phyloP scores from a whole-genome alignment of 108 stramenopile species.

The Fragilariopsis cylindrus region DNA sequence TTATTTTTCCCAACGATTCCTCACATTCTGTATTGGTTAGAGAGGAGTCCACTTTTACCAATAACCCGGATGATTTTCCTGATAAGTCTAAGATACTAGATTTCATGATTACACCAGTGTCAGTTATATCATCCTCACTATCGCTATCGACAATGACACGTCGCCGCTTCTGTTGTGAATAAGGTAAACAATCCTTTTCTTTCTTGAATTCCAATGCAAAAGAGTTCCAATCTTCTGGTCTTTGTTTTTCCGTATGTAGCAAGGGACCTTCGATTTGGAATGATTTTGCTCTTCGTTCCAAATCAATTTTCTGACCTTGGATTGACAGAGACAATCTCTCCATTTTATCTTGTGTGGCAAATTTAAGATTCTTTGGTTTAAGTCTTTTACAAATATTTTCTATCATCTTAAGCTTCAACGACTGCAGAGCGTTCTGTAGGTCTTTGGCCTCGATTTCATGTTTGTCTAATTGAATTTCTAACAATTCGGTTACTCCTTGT shows the following conservation, averaged over 20 bases:
- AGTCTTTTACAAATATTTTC: slow-evolving; percentile 33
- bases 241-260: slow-evolving; percentile 46
- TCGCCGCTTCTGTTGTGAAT: slow-evolving; percentile 11
- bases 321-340: slow-evolving; percentile 46
- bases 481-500: slow-evolving; percentile 30
- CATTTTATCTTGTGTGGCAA: slow-evolving; percentile 57
- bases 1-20: slow-evolving; percentile 43
- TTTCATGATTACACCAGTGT: neutral
- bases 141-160: slow-evolving; percentile 24
- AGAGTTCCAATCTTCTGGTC: slow-evolving; percentile 44
- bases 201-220: slow-evolving; percentile 4
- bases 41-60: slow-evolving; percentile 20
- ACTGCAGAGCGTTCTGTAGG: slow-evolving; percentile 29
- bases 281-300: slow-evolving; percentile 49
- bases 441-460: slow-evolving; percentile 38
- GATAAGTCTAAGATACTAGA: neutral
- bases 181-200: slow-evolving; percentile 1
- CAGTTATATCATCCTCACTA: slow-evolving; percentile 26
- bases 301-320: slow-evolving; percentile 20
- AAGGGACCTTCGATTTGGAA: slow-evolving; percentile 53
- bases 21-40: slow-evolving; percentile 15
- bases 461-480: slow-evolving; percentile 52
- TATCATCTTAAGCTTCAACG: slow-evolving; percentile 29
- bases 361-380: slow-evolving; percentile 33
- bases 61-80: slow-evolving; percentile 19